Percentiles rank a stretch among this genome's conserved stretches.
phyloP scores from a whole-genome alignment of 345 rosid species.

The Linum lewisii region DNA sequence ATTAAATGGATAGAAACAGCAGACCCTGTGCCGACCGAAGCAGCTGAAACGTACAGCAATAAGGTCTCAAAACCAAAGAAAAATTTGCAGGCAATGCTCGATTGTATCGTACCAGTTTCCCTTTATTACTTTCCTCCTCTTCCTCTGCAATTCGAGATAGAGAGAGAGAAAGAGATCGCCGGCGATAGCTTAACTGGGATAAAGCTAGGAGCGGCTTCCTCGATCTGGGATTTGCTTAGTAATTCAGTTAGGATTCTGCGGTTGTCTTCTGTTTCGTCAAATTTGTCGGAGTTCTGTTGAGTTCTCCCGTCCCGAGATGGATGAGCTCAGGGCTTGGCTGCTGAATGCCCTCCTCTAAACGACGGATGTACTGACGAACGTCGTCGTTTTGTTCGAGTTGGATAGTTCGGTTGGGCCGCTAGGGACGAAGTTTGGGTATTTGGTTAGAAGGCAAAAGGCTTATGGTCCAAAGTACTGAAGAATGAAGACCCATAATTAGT shows the following conservation, averaged over 20 bases:
- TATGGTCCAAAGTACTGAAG: too few species aligned
- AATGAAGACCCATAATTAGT: too few species aligned
- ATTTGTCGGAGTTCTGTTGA: neutral
- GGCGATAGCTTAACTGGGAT: neutral
- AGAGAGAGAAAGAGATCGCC: neutral
- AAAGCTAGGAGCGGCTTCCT: neutral
- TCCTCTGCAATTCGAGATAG: neutral
- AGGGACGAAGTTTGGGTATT: too few species aligned
- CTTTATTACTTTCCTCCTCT: neutral
- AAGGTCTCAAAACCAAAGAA: too few species aligned
- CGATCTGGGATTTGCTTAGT: neutral
- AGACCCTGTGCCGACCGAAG: neutral
- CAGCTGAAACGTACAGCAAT: neutral
- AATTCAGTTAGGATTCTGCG: neutral
- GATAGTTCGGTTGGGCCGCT: too few species aligned
- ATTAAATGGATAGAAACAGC: neutral
- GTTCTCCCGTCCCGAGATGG: neutral
- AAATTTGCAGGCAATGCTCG: neutral
- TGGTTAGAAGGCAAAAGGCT: too few species aligned
- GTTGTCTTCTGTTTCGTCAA: neutral
- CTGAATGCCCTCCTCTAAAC: too few species aligned
- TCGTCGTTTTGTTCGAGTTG: too few species aligned
- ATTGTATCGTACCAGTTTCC: neutral
- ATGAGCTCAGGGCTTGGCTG: neutral
- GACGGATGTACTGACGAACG: too few species aligned